A percentile compares a stretch with the other conserved stretches of the same genome.
Evolutionary conservation across 164 flowering plant genomes (phyloP).

Genomic region (Tetrastigma voinierianum): DNA sequence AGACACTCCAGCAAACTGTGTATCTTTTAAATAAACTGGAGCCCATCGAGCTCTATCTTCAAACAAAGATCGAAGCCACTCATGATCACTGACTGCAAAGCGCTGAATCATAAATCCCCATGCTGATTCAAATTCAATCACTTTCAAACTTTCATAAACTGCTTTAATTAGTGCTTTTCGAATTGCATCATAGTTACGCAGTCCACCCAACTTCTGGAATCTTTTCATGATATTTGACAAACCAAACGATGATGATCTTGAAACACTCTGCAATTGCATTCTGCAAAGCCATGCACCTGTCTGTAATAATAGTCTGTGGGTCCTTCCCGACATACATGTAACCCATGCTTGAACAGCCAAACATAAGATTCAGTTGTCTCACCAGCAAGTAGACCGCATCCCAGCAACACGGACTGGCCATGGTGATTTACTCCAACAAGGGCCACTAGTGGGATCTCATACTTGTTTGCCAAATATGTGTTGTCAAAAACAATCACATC

Average conservation of each 20-base stretch:
- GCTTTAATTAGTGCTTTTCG: constrained; percentile 37
- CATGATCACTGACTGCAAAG: constrained; percentile 52
- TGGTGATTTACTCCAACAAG: constrained; percentile 52
- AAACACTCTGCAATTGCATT: constrained; percentile 50
- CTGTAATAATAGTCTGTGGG: constrained; percentile 68
- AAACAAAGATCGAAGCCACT: constrained; percentile 66
- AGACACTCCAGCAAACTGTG: constrained; percentile 63
- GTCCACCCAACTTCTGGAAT: constrained; percentile 57
- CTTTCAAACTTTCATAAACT: constrained; percentile 51
- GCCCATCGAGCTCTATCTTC: constrained; percentile 67
- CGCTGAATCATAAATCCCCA: constrained; percentile 63
- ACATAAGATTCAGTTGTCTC: constrained; percentile 48
- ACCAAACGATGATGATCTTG: constrained; percentile 55
- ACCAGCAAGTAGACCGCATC: constrained; percentile 45
- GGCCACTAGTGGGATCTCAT: constrained; percentile 45
- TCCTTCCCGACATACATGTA: constrained; percentile 35
- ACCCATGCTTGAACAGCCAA: constrained; percentile 74
- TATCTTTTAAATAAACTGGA: constrained; percentile 62
- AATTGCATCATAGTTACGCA: constrained; percentile 48
- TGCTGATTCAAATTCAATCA: constrained; percentile 61
- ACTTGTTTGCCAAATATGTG: constrained; percentile 31
- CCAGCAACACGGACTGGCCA: constrained; percentile 42
- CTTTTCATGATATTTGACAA: constrained; percentile 54
- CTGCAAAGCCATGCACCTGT: constrained; percentile 45
- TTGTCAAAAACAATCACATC: constrained; percentile 41